Evolutionary conservation across 1,139 yeast genomes (phyloP), one percentile per base, ranked within the genome.

Genomic region (Oligophagozyma castellii): DNA sequence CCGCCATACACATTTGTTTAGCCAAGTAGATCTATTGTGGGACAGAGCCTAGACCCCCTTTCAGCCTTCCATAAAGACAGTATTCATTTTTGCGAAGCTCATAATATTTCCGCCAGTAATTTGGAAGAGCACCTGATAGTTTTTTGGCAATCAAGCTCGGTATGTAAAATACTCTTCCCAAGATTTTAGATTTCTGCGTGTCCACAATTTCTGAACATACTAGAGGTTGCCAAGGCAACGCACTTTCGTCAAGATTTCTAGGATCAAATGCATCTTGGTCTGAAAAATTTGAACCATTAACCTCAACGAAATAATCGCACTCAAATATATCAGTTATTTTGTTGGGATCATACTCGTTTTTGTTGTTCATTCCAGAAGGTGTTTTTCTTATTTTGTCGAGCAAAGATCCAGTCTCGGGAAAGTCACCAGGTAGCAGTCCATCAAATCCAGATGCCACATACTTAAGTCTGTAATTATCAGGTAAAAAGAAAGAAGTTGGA

Each of bases 351-450:
- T 67, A 80, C 26, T 55, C 34, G 44, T 84, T 83, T 38, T 62
- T 59, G 41, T 80, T 76, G 48, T 84, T 84, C 84, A 80, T 79
- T 10, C 73, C 70, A 0, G 40, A 29, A 2, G 93, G 89, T 2
- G 65, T 44, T 1, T 58, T 35, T 12, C 56, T 45, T n/a, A 53
- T 35, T 16, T 43, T 39, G 23, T 54, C 51, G 14, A 45, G 34
- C 4, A 50, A 29, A 3, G 36, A 31, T 1, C 42, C 43, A 3
- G 49, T 47, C 40, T 78, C 92, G 7, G 51, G 44, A 46, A 86
- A 89, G 46, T 80, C 92, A 2, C 93, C 93, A 1, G 96, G 98
- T 26, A 86, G 59, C 34, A 86, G 58, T 0, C 96, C 96, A 47
- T 74, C 70, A 53, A 86, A 86, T 2, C 92, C 93, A 34, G 84